Base-by-base conservation (phyloP, 1,139 yeast genomes). In the Kodamaea sp. region DNA sequence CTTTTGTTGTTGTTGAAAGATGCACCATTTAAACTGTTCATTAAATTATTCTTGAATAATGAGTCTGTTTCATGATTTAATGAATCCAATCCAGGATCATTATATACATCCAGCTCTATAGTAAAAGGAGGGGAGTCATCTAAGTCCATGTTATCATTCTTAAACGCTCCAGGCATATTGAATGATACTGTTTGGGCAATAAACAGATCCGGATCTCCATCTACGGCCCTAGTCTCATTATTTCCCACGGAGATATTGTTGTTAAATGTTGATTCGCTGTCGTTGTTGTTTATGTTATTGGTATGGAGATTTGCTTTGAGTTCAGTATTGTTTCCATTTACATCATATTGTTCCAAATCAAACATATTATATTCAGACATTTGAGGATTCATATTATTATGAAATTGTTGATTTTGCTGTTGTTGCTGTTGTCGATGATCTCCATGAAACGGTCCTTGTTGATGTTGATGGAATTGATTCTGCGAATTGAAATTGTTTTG, bases 91-190 rank as follows among this genome's bases (percentile, higher is more conserved):
- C 20, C 23, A 5, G 24, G 47, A 42, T 58, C 63, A 37, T 48
- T 50, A 33, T 45, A 58, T 25, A 55, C 35, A 39, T 64, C 69
- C 61, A 60, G 65, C 27, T 63, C 73, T 12, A 67, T 56, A 2
- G 72, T 60, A 40, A 67, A 67, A 7, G 69, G 71, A 3, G 73
- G 72, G 11, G 65, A 60, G 35, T 66, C 70, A 39, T 67, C 73
- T 23, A 67, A 39, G 15, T 67, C 73, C 72, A 67, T 65, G 37
- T 65, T 65, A 34, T 38, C 46, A 25, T 40, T 54, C 34, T 50
- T 53, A 42, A 62, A 64, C 4, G 63, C 67, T 5, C 69, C 70
- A 3, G 70, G 67, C 57, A 64, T 58, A 37, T 47, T 55, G 35
- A 55, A 40, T 7, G 52, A 45, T 7, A 45, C 39, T 28, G 47